Conservation (phyloP, 2,329 filamentous ascomycete species). For the Juglanconis oblonga region DNA sequence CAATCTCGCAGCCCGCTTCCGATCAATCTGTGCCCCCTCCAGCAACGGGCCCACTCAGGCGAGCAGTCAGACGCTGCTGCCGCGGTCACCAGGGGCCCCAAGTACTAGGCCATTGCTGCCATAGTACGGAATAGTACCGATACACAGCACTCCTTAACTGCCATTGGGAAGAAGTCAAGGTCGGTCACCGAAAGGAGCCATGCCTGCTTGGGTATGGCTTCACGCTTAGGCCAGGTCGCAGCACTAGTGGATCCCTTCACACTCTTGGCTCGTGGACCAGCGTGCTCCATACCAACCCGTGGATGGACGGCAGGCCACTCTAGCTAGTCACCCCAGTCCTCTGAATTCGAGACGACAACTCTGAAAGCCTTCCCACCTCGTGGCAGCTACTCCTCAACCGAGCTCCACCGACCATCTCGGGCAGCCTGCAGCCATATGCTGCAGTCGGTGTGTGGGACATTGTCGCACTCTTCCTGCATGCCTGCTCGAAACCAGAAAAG, state of each 20-base stretch:
- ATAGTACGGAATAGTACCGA: too few relatives aligned
- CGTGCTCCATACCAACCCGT: neutral
- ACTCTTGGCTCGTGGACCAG: neutral
- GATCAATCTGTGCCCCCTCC: neutral
- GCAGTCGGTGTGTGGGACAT: constrained; percentile 15
- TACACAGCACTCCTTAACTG: neutral
- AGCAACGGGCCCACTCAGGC: neutral
- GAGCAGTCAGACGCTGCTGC: neutral
- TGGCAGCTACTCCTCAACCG: constrained; percentile 10
- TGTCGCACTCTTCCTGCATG: constrained; percentile 10
- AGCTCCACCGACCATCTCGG: constrained; percentile 10
- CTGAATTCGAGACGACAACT: constrained; percentile 6
- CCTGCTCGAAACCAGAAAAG: constrained; percentile 10
- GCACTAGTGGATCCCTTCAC: neutral
- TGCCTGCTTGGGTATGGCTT: constrained; percentile 5
- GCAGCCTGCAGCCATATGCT: constrained; percentile 10
- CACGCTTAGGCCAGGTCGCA: constrained; percentile 9
- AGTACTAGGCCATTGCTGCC: too few relatives aligned
- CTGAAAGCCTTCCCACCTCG: constrained; percentile 16
- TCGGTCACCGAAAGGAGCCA: constrained; percentile 10
- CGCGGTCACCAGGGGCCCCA: too few relatives aligned
- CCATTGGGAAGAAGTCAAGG: neutral
- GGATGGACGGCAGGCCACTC: neutral
- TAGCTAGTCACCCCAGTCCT: neutral
- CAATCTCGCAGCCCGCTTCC: neutral